Evolutionary conservation across 2,329 filamentous ascomycete species (phyloP).

Genomic region (Diplocarpon mali): DNA sequence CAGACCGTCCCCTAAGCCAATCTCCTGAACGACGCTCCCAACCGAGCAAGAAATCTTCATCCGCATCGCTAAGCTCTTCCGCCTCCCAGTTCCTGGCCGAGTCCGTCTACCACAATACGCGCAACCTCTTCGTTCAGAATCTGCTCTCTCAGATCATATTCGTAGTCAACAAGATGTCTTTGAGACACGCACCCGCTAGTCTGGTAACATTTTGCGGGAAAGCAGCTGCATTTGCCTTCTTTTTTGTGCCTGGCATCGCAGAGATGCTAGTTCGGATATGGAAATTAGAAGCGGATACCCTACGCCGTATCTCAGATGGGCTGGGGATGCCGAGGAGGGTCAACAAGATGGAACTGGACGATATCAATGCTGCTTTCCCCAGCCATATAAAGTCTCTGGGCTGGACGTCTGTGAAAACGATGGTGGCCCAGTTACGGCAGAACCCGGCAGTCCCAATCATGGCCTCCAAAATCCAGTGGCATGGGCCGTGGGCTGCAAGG

Average conservation of each 20-base stretch:
- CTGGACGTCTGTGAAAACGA: constrained; percentile 46
- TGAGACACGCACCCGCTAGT: constrained; percentile 43
- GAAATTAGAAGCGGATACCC: constrained; percentile 46
- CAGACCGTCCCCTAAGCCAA: constrained; percentile 30
- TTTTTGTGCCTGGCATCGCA: constrained; percentile 60
- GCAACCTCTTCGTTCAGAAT: constrained; percentile 60
- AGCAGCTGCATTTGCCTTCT: constrained; percentile 62
- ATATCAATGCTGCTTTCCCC: constrained; percentile 29
- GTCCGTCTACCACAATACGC: constrained; percentile 61
- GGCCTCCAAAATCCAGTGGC: constrained; percentile 52
- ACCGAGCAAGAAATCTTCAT: constrained; percentile 28
- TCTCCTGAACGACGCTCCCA: constrained; percentile 22
- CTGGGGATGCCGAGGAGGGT: constrained; percentile 45
- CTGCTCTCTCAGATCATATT: constrained; percentile 58
- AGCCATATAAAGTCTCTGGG: constrained; percentile 45
- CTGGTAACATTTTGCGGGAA: constrained; percentile 62
- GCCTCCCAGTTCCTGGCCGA: constrained; percentile 57
- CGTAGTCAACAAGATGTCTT: constrained; percentile 63
- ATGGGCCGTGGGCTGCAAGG: constrained; percentile 56
- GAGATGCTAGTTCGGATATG: constrained; percentile 57
- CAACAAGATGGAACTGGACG: constrained; percentile 31
- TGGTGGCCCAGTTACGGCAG: constrained; percentile 43
- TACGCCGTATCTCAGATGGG: constrained; percentile 51
- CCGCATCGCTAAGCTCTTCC: constrained; percentile 43
- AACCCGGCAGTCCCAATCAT: constrained; percentile 45